Percentiles rank a stretch among this genome's conserved stretches.
Evolutionary conservation across 257 asterid species (phyloP).

Genomic region (Oldenlandia corymbosa): DNA sequence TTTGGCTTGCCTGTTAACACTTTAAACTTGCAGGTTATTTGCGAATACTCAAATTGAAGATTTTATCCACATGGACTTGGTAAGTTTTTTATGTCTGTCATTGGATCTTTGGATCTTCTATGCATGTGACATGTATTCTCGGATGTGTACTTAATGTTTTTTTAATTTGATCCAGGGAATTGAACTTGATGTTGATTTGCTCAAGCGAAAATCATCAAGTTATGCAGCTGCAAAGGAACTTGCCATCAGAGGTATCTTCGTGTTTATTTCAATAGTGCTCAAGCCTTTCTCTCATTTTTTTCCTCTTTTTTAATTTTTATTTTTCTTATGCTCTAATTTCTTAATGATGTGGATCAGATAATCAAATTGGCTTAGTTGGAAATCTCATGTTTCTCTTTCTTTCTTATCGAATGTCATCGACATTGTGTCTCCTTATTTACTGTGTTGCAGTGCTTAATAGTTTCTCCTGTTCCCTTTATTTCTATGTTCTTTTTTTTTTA

Average conservation of each 20-base stretch:
- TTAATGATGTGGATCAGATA: no score
- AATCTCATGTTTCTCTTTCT: background rate
- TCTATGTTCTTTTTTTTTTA: background rate
- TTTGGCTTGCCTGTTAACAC: background rate
- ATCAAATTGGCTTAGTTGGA: background rate
- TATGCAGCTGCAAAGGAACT: conserved; percentile 79
- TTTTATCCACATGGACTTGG: conserved; percentile 82
- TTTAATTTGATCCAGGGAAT: conserved; percentile 33
- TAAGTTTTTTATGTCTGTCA: no score
- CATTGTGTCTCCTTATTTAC: no score
- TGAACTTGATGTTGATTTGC: conserved; percentile 68
- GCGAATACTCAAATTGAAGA: conserved; percentile 55
- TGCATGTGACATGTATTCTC: conserved; percentile 5
- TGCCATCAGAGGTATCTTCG: conserved; percentile 58
- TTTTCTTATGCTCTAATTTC: background rate
- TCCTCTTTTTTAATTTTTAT: background rate
- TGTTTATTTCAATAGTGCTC: background rate
- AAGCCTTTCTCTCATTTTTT: background rate
- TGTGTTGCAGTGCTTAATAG: no score
- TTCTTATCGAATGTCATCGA: background rate
- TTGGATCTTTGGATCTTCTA: no score
- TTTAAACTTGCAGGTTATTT: conserved; percentile 45
- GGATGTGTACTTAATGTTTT: background rate
- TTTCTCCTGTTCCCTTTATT: no score
- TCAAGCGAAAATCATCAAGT: conserved; percentile 60